A percentile compares a stretch with the other conserved stretches of the same genome.
Evolutionary conservation across 495 filamentous ascomycete genomes (phyloP).

Genomic region (Tuber magnatum): DNA sequence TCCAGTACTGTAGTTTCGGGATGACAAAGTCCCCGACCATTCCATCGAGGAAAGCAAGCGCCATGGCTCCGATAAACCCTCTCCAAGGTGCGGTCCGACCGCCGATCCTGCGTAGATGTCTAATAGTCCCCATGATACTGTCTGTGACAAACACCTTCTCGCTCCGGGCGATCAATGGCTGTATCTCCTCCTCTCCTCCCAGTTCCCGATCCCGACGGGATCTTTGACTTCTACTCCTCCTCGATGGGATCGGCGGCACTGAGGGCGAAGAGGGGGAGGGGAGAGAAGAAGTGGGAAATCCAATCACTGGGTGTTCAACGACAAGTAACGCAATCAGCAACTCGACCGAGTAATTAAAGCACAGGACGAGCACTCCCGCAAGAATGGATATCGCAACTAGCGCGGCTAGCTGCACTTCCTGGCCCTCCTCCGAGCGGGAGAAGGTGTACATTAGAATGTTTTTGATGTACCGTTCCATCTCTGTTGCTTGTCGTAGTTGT

Average conservation of each 20-base stretch:
- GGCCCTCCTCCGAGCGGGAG: background rate
- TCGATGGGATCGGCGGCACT: background rate
- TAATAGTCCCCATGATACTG: background rate
- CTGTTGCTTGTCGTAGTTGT: background rate
- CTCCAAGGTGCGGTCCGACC: background rate
- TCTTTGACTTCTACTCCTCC: background rate
- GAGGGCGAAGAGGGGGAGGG: background rate
- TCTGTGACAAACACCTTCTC: background rate
- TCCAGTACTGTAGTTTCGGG: background rate
- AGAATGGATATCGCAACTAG: background rate
- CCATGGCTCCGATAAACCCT: background rate
- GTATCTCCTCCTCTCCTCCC: background rate
- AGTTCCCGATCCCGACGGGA: background rate
- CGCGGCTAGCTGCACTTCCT: background rate
- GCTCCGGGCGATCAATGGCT: background rate
- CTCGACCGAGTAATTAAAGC: background rate
- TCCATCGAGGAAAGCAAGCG: background rate
- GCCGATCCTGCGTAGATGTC: background rate
- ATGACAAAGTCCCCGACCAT: background rate
- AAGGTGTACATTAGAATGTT: background rate
- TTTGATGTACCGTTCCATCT: background rate
- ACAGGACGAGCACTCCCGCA: background rate
- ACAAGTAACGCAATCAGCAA: background rate
- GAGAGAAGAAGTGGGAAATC: background rate
- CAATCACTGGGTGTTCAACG: background rate